A percentile compares a stretch with the other conserved stretches of the same genome.
These are phyloP conservation scores for Sordariomycetes sp. DNA, from an alignment of 2,329 filamentous ascomycete species.

Conservation along the genomic window DNA sequence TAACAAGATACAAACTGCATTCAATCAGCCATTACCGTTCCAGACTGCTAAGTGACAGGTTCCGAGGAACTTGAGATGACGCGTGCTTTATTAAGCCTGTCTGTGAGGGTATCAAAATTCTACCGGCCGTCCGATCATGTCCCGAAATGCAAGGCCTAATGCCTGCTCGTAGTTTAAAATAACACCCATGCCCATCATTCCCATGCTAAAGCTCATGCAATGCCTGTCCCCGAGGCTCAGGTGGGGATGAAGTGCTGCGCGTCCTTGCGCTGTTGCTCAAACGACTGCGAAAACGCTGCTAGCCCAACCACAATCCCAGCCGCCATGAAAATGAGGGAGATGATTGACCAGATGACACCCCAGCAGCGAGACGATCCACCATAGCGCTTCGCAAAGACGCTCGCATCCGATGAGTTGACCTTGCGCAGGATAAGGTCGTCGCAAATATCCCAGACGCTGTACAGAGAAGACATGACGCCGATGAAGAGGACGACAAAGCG, in stretches of 20 bases:
- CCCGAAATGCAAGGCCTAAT: too few species aligned
- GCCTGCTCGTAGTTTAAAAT: too few species aligned
- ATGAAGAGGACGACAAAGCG: constrained; percentile 72
- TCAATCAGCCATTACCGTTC: too few species aligned
- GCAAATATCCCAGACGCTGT: constrained; percentile 80
- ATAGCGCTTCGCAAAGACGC: constrained; percentile 69
- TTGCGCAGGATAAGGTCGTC: constrained; percentile 74
- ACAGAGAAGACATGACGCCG: constrained; percentile 72
- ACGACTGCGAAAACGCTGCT: constrained; percentile 65
- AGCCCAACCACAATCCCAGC: constrained; percentile 66
- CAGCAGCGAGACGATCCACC: constrained; percentile 74
- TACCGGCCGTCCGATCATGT: too few species aligned
- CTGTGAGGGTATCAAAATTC: too few species aligned
- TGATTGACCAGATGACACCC: constrained; percentile 69
- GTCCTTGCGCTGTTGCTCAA: constrained; percentile 57
- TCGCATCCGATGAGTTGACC: constrained; percentile 71
- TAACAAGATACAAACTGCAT: too few species aligned
- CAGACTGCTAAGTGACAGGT: too few species aligned
- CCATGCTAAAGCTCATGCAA: too few species aligned
- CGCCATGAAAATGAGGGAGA: constrained; percentile 64
- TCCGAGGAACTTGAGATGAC: too few species aligned
- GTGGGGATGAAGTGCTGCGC: constrained; percentile 57
- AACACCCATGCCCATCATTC: too few species aligned
- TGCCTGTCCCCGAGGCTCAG: too few species aligned
- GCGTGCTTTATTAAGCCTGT: too few species aligned